Evolutionary conservation across 139 green algal species (phyloP).

Genomic region (Picochlorum sp.): DNA sequence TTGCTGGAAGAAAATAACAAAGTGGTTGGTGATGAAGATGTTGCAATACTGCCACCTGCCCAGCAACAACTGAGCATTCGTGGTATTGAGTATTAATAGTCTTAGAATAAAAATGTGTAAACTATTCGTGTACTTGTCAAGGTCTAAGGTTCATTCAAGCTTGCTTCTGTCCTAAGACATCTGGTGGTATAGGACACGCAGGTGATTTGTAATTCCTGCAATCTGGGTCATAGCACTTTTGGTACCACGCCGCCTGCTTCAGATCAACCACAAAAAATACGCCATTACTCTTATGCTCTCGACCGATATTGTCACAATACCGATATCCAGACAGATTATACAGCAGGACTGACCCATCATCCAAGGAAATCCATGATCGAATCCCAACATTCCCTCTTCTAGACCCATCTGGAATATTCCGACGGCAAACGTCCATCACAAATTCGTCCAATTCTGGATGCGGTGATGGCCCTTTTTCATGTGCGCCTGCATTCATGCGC

Average conservation of each 20-base stretch:
- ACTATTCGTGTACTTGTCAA: background rate
- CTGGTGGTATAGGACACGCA: constrained; percentile 28
- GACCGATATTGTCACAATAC: constrained; percentile 43
- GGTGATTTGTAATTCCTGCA: constrained; percentile 40
- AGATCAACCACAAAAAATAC: constrained; percentile 50
- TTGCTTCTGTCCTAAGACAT: constrained; percentile 3
- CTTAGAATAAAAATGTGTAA: background rate
- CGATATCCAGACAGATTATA: constrained; percentile 46
- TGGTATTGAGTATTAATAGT: constrained; percentile 6
- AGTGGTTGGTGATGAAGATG: background rate
- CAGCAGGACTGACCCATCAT: constrained; percentile 14
- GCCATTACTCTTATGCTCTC: constrained; percentile 60
- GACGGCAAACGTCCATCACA: constrained; percentile 30
- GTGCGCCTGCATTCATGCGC: no score
- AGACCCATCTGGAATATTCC: background rate
- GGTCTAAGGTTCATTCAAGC: background rate
- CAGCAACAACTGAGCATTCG: constrained; percentile 4
- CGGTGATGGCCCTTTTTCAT: constrained; percentile 25
- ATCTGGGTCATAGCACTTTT: constrained; percentile 44
- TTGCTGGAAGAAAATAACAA: background rate
- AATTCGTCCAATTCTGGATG: constrained; percentile 41
- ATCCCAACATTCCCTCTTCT: constrained; percentile 19
- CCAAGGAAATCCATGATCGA: constrained; percentile 36
- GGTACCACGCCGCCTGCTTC: constrained; percentile 34
- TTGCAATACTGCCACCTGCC: constrained; percentile 6